Evolutionary conservation across 352 stramenopile genomes (phyloP).

Genomic region (Phytophthora hibernalis): DNA sequence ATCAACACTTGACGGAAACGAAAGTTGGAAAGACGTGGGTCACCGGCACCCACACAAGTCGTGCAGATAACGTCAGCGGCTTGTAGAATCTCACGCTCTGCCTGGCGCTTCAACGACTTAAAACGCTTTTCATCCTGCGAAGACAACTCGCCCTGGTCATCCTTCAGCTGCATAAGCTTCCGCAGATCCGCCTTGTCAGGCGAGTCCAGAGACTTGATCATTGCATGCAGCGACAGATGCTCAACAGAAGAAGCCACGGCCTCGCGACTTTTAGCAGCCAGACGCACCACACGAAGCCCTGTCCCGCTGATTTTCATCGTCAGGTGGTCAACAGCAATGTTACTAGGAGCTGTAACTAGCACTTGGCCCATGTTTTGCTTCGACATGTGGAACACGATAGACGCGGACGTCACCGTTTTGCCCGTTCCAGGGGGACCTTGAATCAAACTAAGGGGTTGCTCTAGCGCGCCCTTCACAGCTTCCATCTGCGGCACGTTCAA

Average conservation of each 20-base stretch:
- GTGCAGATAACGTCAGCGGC: constrained; percentile 99
- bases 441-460: constrained; percentile 98
- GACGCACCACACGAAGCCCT: constrained; percentile 97
- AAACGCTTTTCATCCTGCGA: constrained; percentile 98
- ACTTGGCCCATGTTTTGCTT: constrained; percentile 99
- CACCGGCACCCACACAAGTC: constrained; percentile 98
- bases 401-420: constrained; percentile 98
- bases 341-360: constrained; percentile 98
- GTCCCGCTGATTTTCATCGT: constrained; percentile 98
- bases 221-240: constrained; percentile 97
- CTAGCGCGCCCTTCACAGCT: constrained; percentile 96
- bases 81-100: constrained; percentile 97
- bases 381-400: constrained; percentile 99
- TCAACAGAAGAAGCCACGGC: constrained; percentile 95
- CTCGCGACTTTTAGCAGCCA: constrained; percentile 98
- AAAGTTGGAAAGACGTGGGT: constrained; percentile 98
- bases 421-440: constrained; percentile 97
- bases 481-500: constrained; percentile 98
- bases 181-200: constrained; percentile 92
- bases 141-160: constrained; percentile 94
- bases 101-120: constrained; percentile 91
- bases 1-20: constrained; percentile 99
- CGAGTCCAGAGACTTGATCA: constrained; percentile 93
- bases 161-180: constrained; percentile 95
- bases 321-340: constrained; percentile 98